phyloP scores from a whole-genome alignment of 225 moss, liverwort and hornwort species.

The Physcomitrium patens region DNA sequence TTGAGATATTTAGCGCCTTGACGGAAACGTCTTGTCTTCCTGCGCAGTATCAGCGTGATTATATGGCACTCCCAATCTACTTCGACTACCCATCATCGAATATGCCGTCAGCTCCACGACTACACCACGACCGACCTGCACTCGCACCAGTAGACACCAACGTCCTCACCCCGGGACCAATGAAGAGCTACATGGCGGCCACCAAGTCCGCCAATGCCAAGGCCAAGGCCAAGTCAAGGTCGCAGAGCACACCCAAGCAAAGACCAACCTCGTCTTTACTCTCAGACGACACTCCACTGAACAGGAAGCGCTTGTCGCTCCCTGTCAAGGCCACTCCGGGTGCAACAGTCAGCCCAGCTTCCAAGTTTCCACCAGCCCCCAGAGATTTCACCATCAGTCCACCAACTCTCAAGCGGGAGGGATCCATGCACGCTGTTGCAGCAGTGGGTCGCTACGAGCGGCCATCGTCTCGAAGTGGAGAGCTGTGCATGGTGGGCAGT shows the following conservation, averaged over 20 bases:
- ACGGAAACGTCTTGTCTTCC: not conserved
- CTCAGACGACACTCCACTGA: constrained; percentile 44
- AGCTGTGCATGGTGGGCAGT: constrained; percentile 27
- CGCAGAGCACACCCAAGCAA: constrained; percentile 82
- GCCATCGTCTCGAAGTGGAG: constrained; percentile 34
- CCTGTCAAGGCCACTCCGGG: constrained; percentile 33
- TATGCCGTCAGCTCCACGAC: constrained; percentile 21
- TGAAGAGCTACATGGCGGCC: constrained; percentile 71
- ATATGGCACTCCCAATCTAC: not conserved
- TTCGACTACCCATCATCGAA: constrained; percentile 12
- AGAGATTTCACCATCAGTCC: constrained; percentile 25
- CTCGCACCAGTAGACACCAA: constrained; percentile 28
- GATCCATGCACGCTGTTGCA: not conserved
- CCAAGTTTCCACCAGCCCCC: not conserved
- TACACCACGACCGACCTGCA: constrained; percentile 27
- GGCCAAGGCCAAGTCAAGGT: constrained; percentile 70
- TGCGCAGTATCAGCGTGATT: constrained; percentile 14
- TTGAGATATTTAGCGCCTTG: not conserved
- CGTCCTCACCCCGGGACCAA: not conserved
- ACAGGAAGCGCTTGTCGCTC: constrained; percentile 55
- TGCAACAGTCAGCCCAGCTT: constrained; percentile 13
- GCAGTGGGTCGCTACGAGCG: constrained; percentile 34
- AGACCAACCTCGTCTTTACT: constrained; percentile 38
- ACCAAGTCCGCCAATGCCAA: constrained; percentile 59
- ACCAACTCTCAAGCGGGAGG: constrained; percentile 13